Base-by-base conservation (phyloP, 2,329 filamentous ascomycete genomes). In the Coniochaeta sp. region DNA sequence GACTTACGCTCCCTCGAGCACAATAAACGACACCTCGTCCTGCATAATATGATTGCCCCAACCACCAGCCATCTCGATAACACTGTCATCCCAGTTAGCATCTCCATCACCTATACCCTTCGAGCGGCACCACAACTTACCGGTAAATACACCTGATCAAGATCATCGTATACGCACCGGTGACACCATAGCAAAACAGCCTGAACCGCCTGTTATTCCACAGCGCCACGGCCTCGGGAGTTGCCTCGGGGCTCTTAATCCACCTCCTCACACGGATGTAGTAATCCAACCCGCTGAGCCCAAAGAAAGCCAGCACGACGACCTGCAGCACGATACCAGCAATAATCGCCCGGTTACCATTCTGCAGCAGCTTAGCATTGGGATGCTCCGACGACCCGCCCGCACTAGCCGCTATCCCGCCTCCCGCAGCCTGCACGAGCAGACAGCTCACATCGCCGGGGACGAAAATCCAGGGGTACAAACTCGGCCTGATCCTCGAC, bases 11-110 rank as follows among this genome's bases (percentile, higher is more conserved):
- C 73, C 70, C 58, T 85, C 82, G 33, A 85, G 71, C 12, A 79
- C 73, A 53, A 83, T 72, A 59, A 85, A 85, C 16, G 75, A 76
- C 42, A 71, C 67, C 67, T 85, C 71, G 63, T 84, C 74, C 57
- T 81, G 78, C 80, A 85, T 85, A 61, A 85, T 78, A 14, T 71
- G 61, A 65, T 82, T 83, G 9, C 77, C 78, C 81, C 81, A 86
- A 18, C 82, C 82, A 24, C 79, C 78, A 2, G 77, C 75, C 79
- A 85, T 83, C 62, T 85, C 82, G 1, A 76, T 77, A 50, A 85
- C 78, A 59, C 79, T 81, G 50, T 22, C 2, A 6, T 16, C 18
- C 5, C 12, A 1, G 38, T 56, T 50, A 55, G 53, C 47, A 18
- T 9, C 30, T 14, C 13, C 24, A 18, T 45, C 18, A 16, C 24